Conservation (phyloP, 345 rosid species). For the Physaria fendleri region DNA sequence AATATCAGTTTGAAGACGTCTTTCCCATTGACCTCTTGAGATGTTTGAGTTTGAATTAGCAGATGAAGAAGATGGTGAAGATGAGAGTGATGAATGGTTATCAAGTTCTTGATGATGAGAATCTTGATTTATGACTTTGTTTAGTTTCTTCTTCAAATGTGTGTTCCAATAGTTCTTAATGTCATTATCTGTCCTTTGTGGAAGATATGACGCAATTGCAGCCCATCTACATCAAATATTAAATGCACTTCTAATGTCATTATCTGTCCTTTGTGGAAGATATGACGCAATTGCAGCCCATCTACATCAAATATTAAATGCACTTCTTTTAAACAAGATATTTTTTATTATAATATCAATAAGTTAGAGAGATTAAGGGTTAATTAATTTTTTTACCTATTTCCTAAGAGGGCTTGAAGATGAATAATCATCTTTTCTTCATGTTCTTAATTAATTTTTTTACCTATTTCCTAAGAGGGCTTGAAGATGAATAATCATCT, state of each 20-base stretch:
- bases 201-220: conserved; percentile 84
- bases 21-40: conserved; percentile 79
- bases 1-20: conserved; percentile 65
- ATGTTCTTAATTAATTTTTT: background rate
- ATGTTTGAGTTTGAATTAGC: conserved; percentile 30
- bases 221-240: conserved; percentile 61
- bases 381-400: too few species aligned
- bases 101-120: conserved; percentile 26
- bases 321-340: too few species aligned
- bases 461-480: conserved; percentile 83
- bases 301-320: too few species aligned
- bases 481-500: conserved; percentile 77
- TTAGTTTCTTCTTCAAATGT: conserved; percentile 70
- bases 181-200: conserved; percentile 81
- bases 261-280: too few species aligned
- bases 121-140: conserved; percentile 33
- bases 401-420: too few species aligned
- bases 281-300: too few species aligned
- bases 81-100: conserved; percentile 16
- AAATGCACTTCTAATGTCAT: too few species aligned
- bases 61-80: conserved; percentile 30
- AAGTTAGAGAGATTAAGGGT: too few species aligned
- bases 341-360: too few species aligned
- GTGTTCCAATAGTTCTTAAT: conserved; percentile 83
- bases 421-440: too few species aligned